Evolutionary conservation across 495 filamentous ascomycete genomes (phyloP).

Genomic region (Lichina pygmaea): DNA sequence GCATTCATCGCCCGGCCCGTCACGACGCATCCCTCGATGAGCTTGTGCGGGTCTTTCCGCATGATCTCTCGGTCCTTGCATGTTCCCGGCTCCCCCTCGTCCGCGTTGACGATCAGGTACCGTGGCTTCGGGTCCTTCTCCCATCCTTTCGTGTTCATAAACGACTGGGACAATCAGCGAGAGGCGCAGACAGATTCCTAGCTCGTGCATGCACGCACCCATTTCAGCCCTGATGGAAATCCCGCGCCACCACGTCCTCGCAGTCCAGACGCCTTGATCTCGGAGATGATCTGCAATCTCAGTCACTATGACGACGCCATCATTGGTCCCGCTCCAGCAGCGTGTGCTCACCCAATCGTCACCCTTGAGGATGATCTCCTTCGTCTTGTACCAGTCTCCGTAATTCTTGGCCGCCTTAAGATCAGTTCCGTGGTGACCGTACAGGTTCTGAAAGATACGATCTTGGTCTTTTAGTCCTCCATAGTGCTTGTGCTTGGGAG

Average conservation of each 20-base stretch:
- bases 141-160: conserved; percentile 99
- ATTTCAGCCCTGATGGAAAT: conserved; percentile 96
- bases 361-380: conserved; percentile 89
- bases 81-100: conserved; percentile 94
- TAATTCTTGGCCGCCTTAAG: conserved; percentile 90
- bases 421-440: conserved; percentile 73
- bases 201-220: conserved; percentile 31
- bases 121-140: conserved; percentile 90
- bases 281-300: conserved; percentile 48
- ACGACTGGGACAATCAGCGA: conserved; percentile 35
- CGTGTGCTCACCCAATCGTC: conserved; percentile 53
- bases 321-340: background rate
- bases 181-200: conserved; percentile 1
- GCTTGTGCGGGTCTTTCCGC: conserved; percentile 98
- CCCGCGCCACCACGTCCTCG: conserved; percentile 91
- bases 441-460: conserved; percentile 95
- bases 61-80: conserved; percentile 99
- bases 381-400: conserved; percentile 98
- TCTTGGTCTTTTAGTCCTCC: conserved; percentile 85
- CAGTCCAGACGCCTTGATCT: conserved; percentile 87
- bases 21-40: conserved; percentile 88
- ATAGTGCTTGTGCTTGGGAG: conserved; percentile 40
- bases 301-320: background rate
- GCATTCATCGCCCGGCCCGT: conserved; percentile 95
- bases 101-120: conserved; percentile 92